Evolutionary conservation across 2,329 filamentous ascomycete species (phyloP).

Genomic region (Teratosphaeria viscida): DNA sequence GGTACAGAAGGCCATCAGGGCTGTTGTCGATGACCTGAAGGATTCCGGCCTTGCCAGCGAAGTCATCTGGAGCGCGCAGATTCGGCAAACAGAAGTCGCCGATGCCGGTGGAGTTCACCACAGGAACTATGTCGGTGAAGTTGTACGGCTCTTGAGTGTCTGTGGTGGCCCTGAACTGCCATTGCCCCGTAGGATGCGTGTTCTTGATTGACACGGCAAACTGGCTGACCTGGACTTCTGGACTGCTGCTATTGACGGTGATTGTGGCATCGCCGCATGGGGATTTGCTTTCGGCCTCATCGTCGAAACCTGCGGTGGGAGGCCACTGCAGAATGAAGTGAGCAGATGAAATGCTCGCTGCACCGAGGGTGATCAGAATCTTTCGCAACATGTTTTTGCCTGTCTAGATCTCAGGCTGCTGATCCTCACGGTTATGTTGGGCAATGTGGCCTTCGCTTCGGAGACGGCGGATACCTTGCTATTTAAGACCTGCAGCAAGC

Average conservation of each 20-base stretch:
- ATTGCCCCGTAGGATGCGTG: slow-evolving; percentile 18
- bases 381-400: slow-evolving; percentile 10
- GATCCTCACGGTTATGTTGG: neutral
- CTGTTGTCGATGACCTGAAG: slow-evolving; percentile 22
- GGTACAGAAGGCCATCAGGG: slow-evolving; percentile 21
- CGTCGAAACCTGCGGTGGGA: slow-evolving; percentile 19
- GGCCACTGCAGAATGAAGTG: slow-evolving; percentile 36
- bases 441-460: neutral
- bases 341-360: slow-evolving; percentile 25
- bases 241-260: slow-evolving; percentile 13
- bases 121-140: slow-evolving; percentile 19
- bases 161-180: slow-evolving; percentile 19
- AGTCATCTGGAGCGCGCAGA: slow-evolving; percentile 16
- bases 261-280: slow-evolving; percentile 21
- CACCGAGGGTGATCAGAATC: slow-evolving; percentile 16
- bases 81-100: slow-evolving; percentile 20
- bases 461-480: neutral
- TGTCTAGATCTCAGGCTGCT: neutral
- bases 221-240: slow-evolving; percentile 18
- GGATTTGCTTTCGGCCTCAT: slow-evolving; percentile 16
- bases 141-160: slow-evolving; percentile 20
- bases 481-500: neutral
- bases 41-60: slow-evolving; percentile 18
- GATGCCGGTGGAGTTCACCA: slow-evolving; percentile 16
- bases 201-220: slow-evolving; percentile 19